Conservation (phyloP, 768 basidiomycete genomes). For the Suillus fuscotomentosus region DNA sequence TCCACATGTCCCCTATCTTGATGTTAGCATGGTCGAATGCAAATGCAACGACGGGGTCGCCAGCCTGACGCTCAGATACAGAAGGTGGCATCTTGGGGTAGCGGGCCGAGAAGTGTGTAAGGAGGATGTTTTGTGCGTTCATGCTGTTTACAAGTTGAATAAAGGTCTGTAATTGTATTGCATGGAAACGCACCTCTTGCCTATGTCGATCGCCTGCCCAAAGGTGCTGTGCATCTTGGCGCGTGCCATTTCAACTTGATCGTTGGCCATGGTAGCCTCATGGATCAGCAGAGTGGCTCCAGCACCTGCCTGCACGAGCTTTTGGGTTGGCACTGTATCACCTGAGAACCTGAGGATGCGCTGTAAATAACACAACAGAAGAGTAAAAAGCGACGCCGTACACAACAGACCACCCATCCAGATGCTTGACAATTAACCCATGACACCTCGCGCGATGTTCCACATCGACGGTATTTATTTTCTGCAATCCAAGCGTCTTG, state of each 20-base stretch:
- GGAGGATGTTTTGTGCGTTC: constrained; percentile 79
- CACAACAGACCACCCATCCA: constrained; percentile 51
- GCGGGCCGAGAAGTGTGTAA: constrained; percentile 94
- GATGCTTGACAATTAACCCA: constrained; percentile 66
- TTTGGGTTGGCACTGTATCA: constrained; percentile 79
- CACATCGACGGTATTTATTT: constrained; percentile 69
- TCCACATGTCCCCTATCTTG: constrained; percentile 80
- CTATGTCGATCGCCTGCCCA: constrained; percentile 82
- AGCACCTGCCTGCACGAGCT: constrained; percentile 61
- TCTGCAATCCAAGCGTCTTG: constrained; percentile 51
- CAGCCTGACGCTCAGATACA: constrained; percentile 19
- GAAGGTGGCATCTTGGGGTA: constrained; percentile 82
- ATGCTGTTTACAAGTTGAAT: constrained; percentile 50
- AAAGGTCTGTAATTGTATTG: not conserved
- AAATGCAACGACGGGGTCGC: constrained; percentile 56
- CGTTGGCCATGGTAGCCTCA: constrained; percentile 91
- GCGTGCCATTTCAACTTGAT: constrained; percentile 68
- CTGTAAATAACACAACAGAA: not conserved
- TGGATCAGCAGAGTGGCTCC: constrained; percentile 85
- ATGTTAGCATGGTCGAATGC: constrained; percentile 82
- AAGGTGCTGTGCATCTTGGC: constrained; percentile 88
- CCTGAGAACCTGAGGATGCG: constrained; percentile 72
- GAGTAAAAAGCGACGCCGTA: constrained; percentile 19
- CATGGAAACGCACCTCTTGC: constrained; percentile 50
- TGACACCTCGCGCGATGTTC: constrained; percentile 71